These are phyloP conservation scores for Vitellaria paradoxa DNA, from an alignment of 179 eudicot species.

Conservation along the genomic window DNA sequence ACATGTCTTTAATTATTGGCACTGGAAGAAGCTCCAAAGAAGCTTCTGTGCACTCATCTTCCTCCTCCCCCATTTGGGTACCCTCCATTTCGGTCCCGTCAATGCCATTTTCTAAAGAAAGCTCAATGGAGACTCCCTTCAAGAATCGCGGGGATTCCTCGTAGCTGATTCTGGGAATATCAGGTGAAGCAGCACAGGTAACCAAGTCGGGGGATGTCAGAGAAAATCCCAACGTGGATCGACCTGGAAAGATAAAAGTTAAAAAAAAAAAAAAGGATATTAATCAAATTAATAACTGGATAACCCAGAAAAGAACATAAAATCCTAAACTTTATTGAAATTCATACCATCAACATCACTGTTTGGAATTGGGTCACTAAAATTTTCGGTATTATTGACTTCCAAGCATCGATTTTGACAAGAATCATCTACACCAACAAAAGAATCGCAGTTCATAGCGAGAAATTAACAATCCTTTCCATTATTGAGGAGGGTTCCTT, in stretches of 20 bases:
- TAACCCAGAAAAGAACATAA: not conserved
- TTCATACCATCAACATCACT: slow-evolving; percentile 16
- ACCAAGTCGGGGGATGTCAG: slow-evolving; percentile 74
- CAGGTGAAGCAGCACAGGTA: slow-evolving; percentile 66
- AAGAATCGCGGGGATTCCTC: slow-evolving; percentile 41
- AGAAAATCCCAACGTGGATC: slow-evolving; percentile 50
- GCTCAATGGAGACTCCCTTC: slow-evolving; percentile 44
- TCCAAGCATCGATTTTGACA: slow-evolving; percentile 11
- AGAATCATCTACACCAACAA: slow-evolving; percentile 4
- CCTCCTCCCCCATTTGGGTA: slow-evolving; percentile 28
- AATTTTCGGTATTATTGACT: slow-evolving; percentile 1
- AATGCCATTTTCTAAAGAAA: slow-evolving; percentile 87
- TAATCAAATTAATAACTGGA: slow-evolving; percentile 3
- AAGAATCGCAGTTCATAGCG: not conserved
- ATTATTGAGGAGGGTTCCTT: slow-evolving; percentile 10
- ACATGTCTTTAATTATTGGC: slow-evolving; percentile 24
- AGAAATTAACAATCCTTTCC: not conserved
- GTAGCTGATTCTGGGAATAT: slow-evolving; percentile 35
- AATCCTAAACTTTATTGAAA: not conserved
- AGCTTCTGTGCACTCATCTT: slow-evolving; percentile 38
- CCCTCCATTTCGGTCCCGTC: slow-evolving; percentile 48
- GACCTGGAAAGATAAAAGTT: slow-evolving; percentile 29
- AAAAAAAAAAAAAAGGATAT: not conserved
- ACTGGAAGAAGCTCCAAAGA: slow-evolving; percentile 59
- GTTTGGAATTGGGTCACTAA: slow-evolving; percentile 8